Evolutionary conservation across 345 rosid genomes (phyloP).

Genomic region (sweet orange (Citrus sinensis)): DNA sequence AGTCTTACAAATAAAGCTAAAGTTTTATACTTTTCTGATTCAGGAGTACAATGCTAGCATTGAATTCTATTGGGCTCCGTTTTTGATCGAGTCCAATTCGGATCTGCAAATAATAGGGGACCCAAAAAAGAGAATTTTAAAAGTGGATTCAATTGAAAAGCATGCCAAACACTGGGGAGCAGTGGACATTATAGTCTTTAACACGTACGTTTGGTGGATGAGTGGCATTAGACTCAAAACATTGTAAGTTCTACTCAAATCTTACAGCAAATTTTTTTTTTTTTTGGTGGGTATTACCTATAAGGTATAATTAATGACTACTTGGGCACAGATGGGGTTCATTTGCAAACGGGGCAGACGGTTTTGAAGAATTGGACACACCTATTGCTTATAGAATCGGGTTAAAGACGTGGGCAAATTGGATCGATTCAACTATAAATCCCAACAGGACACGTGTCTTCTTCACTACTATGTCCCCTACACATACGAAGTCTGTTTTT

Average conservation of each 20-base stretch:
- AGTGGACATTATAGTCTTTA: slow-evolving; percentile 76
- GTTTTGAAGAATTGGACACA: slow-evolving; percentile 63
- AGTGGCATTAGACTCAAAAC: slow-evolving; percentile 60
- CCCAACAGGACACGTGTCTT: slow-evolving; percentile 75
- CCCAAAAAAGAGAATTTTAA: slow-evolving; percentile 65
- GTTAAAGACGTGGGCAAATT: slow-evolving; percentile 87
- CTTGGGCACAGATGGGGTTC: slow-evolving; percentile 67
- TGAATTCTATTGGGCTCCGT: slow-evolving; percentile 96
- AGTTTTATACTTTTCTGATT: background rate
- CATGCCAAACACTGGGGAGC: slow-evolving; percentile 69
- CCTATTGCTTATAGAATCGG: slow-evolving; percentile 62
- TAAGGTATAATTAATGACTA: background rate
- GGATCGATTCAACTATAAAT: slow-evolving; percentile 79
- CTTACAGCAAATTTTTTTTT: background rate
- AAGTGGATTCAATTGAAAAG: slow-evolving; percentile 74
- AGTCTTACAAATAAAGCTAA: background rate
- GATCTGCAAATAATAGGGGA: slow-evolving; percentile 62
- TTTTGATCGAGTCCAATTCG: slow-evolving; percentile 76
- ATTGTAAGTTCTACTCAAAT: slow-evolving; percentile 37
- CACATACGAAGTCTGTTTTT: slow-evolving; percentile 59
- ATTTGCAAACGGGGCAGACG: slow-evolving; percentile 69
- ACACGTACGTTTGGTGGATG: slow-evolving; percentile 99
- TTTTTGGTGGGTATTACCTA: background rate
- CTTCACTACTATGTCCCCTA: slow-evolving; percentile 88
- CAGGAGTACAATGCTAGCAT: slow-evolving; percentile 79